Base-by-base conservation (phyloP, 75 land plant genomes). In the Pinus albicaulis region DNA sequence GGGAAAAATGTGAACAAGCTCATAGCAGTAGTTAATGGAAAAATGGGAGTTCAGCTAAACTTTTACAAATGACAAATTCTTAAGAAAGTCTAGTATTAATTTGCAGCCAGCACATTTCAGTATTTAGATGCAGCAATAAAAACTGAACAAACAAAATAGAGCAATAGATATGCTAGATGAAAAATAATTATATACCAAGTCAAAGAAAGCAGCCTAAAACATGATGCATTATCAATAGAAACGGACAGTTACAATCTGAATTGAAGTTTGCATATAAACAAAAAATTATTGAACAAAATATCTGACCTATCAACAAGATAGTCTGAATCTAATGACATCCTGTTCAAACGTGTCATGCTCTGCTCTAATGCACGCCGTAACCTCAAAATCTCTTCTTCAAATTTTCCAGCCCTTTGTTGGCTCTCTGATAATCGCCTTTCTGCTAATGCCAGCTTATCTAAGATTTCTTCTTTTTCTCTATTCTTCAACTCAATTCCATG, bases 321-420 rank as follows among this genome's bases (percentile, higher is more conserved):
- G 82, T 95, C 96, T 17, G 96, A 95, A 80, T 98, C 99, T 77
- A 91, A 74, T 5, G 99, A 98, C 99, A 98, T 95, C 80, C 92
- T 86, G 75, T 93, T 98, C 22, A 98, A 83, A 15, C 92, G 86
- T 23, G 90, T 98, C 88, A 98, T 93, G 79, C 99, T 95, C 76
- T 93, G 93, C 78, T 95, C 99, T 76, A 98, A 85, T 74, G 96
- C 98, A 66, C 89, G 91, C 1, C 92, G 91, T 59, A 98, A 76
- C 73, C 88, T 91, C 63, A 79, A 73, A 80, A 95, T 90, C 20
- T 98, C 98, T 76, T 93, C 94, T 82, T 98, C 94, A 65, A 95
- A 84, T 68, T 93, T 93, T 31, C 85, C 84, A 55, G 81, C 80
- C 74, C 80, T 83, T 23, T 75, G 76, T 59, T 84, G 87, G 15